phyloP scores from a whole-genome alignment of 106 monocot genomes.

The Dendrobium huoshanense region DNA sequence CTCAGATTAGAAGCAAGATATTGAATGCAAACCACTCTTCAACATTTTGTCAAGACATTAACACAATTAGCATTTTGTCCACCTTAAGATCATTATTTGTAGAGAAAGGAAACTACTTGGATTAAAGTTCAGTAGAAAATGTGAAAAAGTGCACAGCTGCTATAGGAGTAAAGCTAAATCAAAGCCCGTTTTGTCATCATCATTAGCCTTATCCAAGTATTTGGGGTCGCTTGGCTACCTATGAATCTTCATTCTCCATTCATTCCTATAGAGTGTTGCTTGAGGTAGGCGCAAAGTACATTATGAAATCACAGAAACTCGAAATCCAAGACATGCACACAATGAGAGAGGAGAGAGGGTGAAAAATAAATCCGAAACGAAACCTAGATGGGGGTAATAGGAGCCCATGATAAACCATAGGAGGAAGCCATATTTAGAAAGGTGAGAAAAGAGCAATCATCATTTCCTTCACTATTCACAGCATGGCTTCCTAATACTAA shows the following conservation, averaged over 20 bases:
- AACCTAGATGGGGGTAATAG: too few relatives aligned
- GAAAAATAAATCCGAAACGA: too few relatives aligned
- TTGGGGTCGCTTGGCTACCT: not conserved
- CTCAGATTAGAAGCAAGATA: not conserved
- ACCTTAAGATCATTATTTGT: not conserved
- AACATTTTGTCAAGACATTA: not conserved
- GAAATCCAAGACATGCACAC: too few relatives aligned
- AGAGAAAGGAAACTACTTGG: not conserved
- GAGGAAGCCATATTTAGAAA: too few relatives aligned
- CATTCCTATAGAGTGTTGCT: too few relatives aligned
- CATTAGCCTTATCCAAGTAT: not conserved
- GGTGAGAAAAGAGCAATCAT: too few relatives aligned
- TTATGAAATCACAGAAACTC: too few relatives aligned
- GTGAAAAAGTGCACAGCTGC: not conserved
- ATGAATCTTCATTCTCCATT: not conserved
- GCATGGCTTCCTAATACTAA: too few relatives aligned
- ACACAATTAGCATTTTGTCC: not conserved
- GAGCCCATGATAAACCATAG: too few relatives aligned
- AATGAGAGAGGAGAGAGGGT: too few relatives aligned
- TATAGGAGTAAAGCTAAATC: not conserved
- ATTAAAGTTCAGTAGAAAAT: not conserved
- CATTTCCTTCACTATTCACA: too few relatives aligned
- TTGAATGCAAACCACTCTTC: not conserved
- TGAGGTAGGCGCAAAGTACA: too few relatives aligned
- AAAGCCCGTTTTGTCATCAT: not conserved